Evolutionary conservation across 2,329 filamentous ascomycete species (phyloP).

Genomic region (Biscogniauxia sp.): DNA sequence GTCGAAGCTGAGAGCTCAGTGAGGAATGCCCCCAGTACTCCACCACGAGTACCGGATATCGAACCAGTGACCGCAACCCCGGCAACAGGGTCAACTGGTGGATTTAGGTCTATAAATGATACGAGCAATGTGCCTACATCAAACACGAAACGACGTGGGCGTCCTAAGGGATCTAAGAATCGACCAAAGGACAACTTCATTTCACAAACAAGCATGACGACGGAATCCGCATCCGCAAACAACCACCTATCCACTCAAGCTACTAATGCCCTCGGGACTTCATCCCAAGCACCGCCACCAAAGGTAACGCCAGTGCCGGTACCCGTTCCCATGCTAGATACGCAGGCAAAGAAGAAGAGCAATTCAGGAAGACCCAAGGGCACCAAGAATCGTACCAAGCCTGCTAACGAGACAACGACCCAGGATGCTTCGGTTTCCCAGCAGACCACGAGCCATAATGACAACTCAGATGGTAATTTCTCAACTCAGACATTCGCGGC

Average conservation of each 20-base stretch:
- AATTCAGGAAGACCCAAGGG: conserved; percentile 37
- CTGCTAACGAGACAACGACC: conserved; percentile 10
- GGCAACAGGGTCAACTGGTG: conserved; percentile 25
- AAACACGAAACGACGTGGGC: conserved; percentile 40
- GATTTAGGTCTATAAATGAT: conserved; percentile 33
- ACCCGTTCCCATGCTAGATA: conserved; percentile 26
- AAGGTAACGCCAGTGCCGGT: conserved; percentile 32
- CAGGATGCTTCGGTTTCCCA: conserved; percentile 14
- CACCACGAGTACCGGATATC: conserved; percentile 17
- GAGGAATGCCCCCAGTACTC: conserved; percentile 23
- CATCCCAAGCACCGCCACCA: conserved; percentile 22
- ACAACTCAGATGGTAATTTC: conserved; percentile 8
- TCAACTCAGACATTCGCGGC: conserved; percentile 10
- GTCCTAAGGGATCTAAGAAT: conserved; percentile 54
- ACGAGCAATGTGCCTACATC: conserved; percentile 22
- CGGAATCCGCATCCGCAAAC: conserved; percentile 8
- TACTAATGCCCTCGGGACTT: conserved; percentile 5
- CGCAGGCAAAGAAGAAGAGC: conserved; percentile 29
- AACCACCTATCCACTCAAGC: conserved; percentile 6
- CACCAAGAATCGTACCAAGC: conserved; percentile 36
- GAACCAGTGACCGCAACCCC: conserved; percentile 20
- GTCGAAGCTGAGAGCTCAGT: conserved; percentile 23
- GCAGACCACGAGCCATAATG: conserved; percentile 11
- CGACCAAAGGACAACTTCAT: conserved; percentile 37
- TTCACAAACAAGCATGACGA: conserved; percentile 23